Base-by-base conservation (phyloP, 495 filamentous ascomycete species). In the Patellaria atrata region DNA sequence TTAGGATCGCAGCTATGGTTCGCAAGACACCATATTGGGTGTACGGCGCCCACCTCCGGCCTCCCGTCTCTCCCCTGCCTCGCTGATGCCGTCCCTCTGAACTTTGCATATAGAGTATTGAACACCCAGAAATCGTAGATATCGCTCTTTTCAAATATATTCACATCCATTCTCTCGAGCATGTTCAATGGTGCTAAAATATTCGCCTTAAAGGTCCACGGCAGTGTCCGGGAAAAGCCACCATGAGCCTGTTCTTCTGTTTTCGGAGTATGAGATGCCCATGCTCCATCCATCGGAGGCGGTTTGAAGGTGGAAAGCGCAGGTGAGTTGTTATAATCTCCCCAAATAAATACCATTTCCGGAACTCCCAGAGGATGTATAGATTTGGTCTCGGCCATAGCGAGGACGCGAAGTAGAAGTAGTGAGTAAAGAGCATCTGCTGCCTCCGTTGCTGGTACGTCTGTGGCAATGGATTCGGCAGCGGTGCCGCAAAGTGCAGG, bases 1-100 rank as follows among this genome's bases (percentile, higher is more conserved):
- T 92, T 94, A 8, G 89, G 89, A 53, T 91, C 73, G 55, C 89
- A 97, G 40, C 77, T 79, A 56, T 97, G 91, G 41, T 97, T 97
- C 10, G 86, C 87, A 23, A 82, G 54, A 55, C 70, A 80, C 72
- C 78, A 82, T 22, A 79, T 54, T 33, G 75, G 72, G 53, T 82
- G 77, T 30, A 81, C 78, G 19, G 82, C 82, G 24, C 75, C 77
- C 7, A 89, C 70, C 37, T 89, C 82, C 0, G 82, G 83, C 13
- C 77, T 64, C 12, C 83, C 71, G 45, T 83, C 78, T 0, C 61
- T 67, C 21, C 71, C 77, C 35, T 89, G 69, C 5, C 83, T 64
- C 3, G 83, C 89, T 3, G 81, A 89, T 0, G 89, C 87, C 0
- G 84, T 89, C 25, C 82, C 87, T 6, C 89, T 70, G 59, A 94